phyloP scores from a whole-genome alignment of 257 asterid species.

The Ocimum tenuiflorum region DNA sequence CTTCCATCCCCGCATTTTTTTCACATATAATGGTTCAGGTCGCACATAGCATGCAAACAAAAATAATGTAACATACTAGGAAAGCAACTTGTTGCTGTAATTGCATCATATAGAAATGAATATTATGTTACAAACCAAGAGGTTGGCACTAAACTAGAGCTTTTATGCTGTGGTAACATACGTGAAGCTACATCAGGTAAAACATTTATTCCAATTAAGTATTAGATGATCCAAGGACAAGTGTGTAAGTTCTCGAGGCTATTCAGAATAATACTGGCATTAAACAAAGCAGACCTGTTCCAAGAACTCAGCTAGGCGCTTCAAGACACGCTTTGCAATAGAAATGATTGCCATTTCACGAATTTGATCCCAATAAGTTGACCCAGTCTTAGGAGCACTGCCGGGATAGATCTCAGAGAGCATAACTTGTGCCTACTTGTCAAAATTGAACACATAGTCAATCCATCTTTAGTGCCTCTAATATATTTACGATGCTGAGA shows the following conservation, averaged over 20 bases:
- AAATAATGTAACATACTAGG: not conserved
- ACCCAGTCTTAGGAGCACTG: slow-evolving; percentile 68
- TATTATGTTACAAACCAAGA: no score
- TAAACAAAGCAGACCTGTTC: slow-evolving; percentile 55
- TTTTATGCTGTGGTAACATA: no score
- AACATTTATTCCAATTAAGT: slow-evolving; percentile 1
- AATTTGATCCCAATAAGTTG: slow-evolving; percentile 95
- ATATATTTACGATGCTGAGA: no score
- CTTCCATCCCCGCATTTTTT: not conserved
- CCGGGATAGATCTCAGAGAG: slow-evolving; percentile 97
- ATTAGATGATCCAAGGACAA: not conserved
- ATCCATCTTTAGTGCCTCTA: not conserved
- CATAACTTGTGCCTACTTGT: slow-evolving; percentile 78
- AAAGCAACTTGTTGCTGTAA: not conserved
- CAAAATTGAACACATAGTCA: slow-evolving; percentile 21
- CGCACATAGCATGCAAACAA: not conserved
- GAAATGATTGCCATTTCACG: slow-evolving; percentile 74
- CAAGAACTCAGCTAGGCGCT: slow-evolving; percentile 59
- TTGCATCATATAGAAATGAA: not conserved
- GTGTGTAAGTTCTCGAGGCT: not conserved
- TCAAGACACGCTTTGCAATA: slow-evolving; percentile 71
- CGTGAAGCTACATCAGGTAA: no score
- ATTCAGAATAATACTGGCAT: not conserved
- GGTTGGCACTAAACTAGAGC: no score
- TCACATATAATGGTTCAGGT: not conserved